Evolutionary conservation across 495 filamentous ascomycete species (phyloP), one percentile per base, ranked within the genome.

Genomic region (Paragyromitra xinjiangensis): DNA sequence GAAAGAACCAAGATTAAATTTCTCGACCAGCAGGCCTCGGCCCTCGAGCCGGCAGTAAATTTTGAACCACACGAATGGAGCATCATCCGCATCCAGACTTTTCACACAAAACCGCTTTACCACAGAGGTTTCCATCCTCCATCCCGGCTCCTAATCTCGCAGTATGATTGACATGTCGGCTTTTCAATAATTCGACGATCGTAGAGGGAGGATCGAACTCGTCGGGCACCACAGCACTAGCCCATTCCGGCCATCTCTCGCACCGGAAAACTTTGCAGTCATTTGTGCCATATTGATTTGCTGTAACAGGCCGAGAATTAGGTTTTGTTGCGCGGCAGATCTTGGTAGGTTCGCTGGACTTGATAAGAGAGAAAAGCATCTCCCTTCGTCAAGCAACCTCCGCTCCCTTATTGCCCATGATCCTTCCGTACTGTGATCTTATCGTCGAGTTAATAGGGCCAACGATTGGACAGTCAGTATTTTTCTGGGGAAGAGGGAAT

Each of bases 191-290:
- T 63, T 75, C 59, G 12, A 29, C 26, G 11, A 40, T 62, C 12
- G 11, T 29, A 12, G 67, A 51, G n/a, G 71, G 64, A 50, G 44
- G 22, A 19, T 29, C 3, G 50, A 81, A 65, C 37, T 55, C 74
- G 7, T 78, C 62, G 9, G 75, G 71, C 1, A 44, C 39, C 29
- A 78, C 69, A 14, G 65, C 64, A 29, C 70, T 64, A 44, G 26
- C 58, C 69, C 59, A 75, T 58, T 71, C 79, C 6, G 58, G 64
- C 7, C 65, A 56, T 59, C 24, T 69, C 39, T 78, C 80, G 9
- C 69, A 77, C 6, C 80, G 68, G 45, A 71, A 81, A 12, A 81
- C 66, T 51, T 78, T 81, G n/a, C 74, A 81, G 40, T 81, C 80
- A 69, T 81, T 81, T 44, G 64, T 78, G 9, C 80, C 79, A 16